These are phyloP conservation scores for Macrolepiota fuliginosa DNA, from an alignment of 768 basidiomycete genomes.

Conservation along the genomic window DNA sequence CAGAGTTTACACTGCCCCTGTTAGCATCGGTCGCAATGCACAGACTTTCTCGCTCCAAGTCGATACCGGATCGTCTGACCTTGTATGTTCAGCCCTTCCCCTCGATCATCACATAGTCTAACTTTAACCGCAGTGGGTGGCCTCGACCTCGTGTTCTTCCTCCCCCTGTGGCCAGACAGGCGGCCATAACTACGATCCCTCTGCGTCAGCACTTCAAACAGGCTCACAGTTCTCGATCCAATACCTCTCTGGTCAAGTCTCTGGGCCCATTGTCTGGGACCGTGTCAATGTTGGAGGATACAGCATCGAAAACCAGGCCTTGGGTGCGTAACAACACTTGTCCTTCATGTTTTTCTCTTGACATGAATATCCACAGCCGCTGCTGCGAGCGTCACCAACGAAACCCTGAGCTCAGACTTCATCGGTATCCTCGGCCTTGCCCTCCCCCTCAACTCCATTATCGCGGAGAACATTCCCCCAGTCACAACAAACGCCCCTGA, in stretches of 20 bases:
- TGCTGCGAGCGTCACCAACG: conserved; percentile 48
- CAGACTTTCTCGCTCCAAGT: conserved; percentile 66
- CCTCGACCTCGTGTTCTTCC: conserved; percentile 61
- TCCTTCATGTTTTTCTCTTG: neutral
- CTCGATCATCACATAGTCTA: neutral
- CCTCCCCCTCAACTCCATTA: conserved; percentile 69
- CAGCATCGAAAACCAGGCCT: conserved; percentile 59
- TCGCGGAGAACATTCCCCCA: conserved; percentile 49
- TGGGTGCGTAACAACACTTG: conserved; percentile 43
- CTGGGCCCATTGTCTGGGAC: conserved; percentile 73
- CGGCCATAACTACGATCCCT: conserved; percentile 56
- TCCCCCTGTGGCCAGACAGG: conserved; percentile 44
- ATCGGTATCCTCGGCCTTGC: conserved; percentile 74
- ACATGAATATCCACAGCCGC: conserved; percentile 41
- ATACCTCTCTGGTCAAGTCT: conserved; percentile 59
- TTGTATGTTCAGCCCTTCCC: conserved; percentile 42
- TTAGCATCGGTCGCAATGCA: conserved; percentile 45
- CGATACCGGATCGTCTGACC: conserved; percentile 81
- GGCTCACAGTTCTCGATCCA: conserved; percentile 43
- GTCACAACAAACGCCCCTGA: conserved; percentile 49
- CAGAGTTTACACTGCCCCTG: conserved; percentile 67
- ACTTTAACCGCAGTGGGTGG: conserved; percentile 60
- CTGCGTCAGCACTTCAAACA: conserved; percentile 38
- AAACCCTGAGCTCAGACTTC: conserved; percentile 57
- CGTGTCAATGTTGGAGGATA: conserved; percentile 61